Evolutionary conservation across 371 early-diverging fungal genomes (phyloP).

Genomic region (Rozella allomycis): DNA sequence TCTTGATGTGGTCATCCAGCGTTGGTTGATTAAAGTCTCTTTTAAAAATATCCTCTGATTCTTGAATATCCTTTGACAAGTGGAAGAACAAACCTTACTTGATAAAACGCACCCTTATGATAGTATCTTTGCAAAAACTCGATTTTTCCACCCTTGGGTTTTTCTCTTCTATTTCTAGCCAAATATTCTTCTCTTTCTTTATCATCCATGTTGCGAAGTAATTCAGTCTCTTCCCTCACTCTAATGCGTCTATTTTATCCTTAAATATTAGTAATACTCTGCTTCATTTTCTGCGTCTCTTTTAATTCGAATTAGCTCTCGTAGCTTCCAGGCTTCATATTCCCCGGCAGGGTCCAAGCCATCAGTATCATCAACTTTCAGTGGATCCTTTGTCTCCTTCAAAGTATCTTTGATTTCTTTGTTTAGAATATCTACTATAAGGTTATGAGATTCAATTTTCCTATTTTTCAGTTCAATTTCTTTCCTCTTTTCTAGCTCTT

Average conservation of each 20-base stretch:
- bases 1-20: slow-evolving; percentile 35
- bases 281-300: no score
- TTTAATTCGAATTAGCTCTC: slow-evolving; percentile 68
- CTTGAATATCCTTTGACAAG: slow-evolving; percentile 19
- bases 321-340: slow-evolving; percentile 70
- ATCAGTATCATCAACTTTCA: slow-evolving; percentile 72
- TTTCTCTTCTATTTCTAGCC: slow-evolving; percentile 31
- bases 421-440: no score
- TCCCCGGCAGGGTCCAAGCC: slow-evolving; percentile 63
- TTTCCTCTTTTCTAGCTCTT: no score
- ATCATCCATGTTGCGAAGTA: slow-evolving; percentile 56
- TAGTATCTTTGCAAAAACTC: slow-evolving; percentile 57
- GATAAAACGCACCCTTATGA: slow-evolving; percentile 68
- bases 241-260: slow-evolving; percentile 44
- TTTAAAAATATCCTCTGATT: slow-evolving; percentile 18
- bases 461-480: no score
- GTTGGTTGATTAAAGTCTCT: slow-evolving; percentile 55
- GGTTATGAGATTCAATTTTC: no score
- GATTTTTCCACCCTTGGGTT: slow-evolving; percentile 12
- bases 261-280: no score
- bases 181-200: slow-evolving; percentile 22
- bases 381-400: no score
- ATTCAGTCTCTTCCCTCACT: slow-evolving; percentile 53
- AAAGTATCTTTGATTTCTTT: no score
- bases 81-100: slow-evolving; percentile 15